A percentile compares a stretch with the other conserved stretches of the same genome.
Evolutionary conservation across 176 grass and related monocot species (phyloP).

Genomic region (Hsuehochloa calcarea): DNA sequence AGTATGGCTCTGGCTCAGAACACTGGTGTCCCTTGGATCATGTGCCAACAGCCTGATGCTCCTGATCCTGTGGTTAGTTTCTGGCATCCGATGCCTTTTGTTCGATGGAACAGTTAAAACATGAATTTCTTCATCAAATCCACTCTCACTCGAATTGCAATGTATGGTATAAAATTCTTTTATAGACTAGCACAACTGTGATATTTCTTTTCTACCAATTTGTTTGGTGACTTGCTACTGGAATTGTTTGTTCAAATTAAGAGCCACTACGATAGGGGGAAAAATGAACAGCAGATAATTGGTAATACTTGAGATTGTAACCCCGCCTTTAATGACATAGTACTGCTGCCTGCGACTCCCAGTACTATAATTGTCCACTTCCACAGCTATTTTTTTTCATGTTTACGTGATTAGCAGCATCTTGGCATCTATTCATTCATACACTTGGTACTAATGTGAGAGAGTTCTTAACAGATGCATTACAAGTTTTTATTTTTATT

Average conservation of each 20-base stretch:
- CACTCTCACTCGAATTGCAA: neutral
- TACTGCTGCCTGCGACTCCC: neutral
- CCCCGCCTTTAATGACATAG: neutral
- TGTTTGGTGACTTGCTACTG: neutral
- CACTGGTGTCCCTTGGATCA: conserved; percentile 89
- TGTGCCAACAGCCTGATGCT: conserved; percentile 87
- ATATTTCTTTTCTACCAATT: neutral
- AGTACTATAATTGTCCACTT: neutral
- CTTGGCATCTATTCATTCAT: neutral
- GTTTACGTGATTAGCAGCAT: neutral
- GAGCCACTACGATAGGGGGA: no score
- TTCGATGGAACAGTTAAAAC: neutral
- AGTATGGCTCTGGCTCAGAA: conserved; percentile 84
- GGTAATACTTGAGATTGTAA: neutral
- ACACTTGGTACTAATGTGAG: neutral
- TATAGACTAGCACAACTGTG: neutral
- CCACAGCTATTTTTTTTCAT: neutral
- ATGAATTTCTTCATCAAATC: neutral
- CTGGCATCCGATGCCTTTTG: neutral
- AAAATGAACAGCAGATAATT: conserved; percentile 2
- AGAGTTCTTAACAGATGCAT: neutral
- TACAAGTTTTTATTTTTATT: neutral
- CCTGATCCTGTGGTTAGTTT: conserved; percentile 80
- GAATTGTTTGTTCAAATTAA: neutral
- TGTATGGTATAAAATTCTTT: neutral